A percentile compares a stretch with the other conserved stretches of the same genome.
Evolutionary conservation across 257 asterid genomes (phyloP).

Genomic region (Petunia secreta): DNA sequence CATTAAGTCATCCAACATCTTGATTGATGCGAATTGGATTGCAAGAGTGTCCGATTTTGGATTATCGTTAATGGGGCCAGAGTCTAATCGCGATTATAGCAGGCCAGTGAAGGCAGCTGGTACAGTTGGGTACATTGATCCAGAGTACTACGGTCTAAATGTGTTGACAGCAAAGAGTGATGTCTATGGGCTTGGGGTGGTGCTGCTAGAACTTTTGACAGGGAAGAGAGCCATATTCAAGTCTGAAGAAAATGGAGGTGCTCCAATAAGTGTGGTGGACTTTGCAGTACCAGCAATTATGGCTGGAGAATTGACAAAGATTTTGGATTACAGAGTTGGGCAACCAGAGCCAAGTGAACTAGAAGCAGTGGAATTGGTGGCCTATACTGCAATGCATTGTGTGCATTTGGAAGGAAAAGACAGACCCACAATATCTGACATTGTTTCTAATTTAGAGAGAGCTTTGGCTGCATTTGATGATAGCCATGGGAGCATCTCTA

Average conservation of each 20-base stretch:
- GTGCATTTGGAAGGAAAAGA: constrained; percentile 88
- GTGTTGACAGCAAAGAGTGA: constrained; percentile 83
- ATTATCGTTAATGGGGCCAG: constrained; percentile 65
- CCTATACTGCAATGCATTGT: constrained; percentile 81
- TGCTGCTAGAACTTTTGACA: constrained; percentile 67
- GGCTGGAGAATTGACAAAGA: constrained; percentile 55
- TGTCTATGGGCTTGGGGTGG: constrained; percentile 87
- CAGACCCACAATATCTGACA: constrained; percentile 74
- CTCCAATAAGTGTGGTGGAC: constrained; percentile 70
- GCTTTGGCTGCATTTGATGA: constrained; percentile 74
- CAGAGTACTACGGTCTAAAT: constrained; percentile 72
- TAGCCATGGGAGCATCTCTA: constrained; percentile 76
- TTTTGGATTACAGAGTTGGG: constrained; percentile 68
- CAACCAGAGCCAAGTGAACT: constrained; percentile 54
- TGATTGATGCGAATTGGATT: constrained; percentile 68
- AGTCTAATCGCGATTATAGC: constrained; percentile 43
- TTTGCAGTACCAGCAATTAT: constrained; percentile 66
- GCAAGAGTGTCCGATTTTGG: constrained; percentile 92
- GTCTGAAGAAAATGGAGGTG: constrained; percentile 44
- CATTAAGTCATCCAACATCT: constrained; percentile 80
- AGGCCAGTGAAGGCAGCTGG: constrained; percentile 72
- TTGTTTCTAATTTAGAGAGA: constrained; percentile 78
- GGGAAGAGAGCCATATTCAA: constrained; percentile 79
- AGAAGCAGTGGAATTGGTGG: constrained; percentile 87
- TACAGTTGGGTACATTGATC: constrained; percentile 83